Conservation (phyloP, 1,139 yeast species). For the Sugiyamaella japonica region DNA sequence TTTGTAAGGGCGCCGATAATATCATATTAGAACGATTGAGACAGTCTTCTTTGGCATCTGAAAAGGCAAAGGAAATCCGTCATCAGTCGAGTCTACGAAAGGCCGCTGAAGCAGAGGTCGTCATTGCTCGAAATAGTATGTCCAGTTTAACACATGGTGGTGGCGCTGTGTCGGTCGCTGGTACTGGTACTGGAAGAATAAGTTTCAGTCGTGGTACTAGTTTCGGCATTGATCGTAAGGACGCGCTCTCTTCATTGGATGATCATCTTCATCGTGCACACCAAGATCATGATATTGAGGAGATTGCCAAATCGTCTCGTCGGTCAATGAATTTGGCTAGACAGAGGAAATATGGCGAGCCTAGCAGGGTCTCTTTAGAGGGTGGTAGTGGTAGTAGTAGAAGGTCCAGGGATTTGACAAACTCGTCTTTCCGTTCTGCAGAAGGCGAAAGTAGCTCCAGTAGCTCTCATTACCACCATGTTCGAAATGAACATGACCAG, state of each 20-base stretch:
- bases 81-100: slow-evolving; percentile 62
- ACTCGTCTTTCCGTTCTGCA: slow-evolving; percentile 6
- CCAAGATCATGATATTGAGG: slow-evolving; percentile 56
- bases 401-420: slow-evolving; percentile 7
- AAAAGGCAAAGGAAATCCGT: slow-evolving; percentile 65
- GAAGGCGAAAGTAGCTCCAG: slow-evolving; percentile 15
- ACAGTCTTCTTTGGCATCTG: slow-evolving; percentile 56
- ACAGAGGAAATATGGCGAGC: slow-evolving; percentile 54
- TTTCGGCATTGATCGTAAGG: slow-evolving; percentile 34
- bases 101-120: slow-evolving; percentile 76
- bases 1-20: slow-evolving; percentile 97
- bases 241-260: slow-evolving; percentile 48
- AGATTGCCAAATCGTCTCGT: slow-evolving; percentile 59
- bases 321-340: slow-evolving; percentile 61
- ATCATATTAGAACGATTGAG: slow-evolving; percentile 76
- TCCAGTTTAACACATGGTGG: slow-evolving; percentile 6
- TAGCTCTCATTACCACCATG: slow-evolving; percentile 15
- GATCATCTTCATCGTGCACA: slow-evolving; percentile 51
- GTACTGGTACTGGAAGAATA: slow-evolving; percentile 10
- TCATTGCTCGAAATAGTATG: slow-evolving; percentile 47
- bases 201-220: slow-evolving; percentile 30
- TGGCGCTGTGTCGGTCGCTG: neutral
- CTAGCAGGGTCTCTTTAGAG: slow-evolving; percentile 24
- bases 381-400: slow-evolving; percentile 22
- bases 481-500: slow-evolving; percentile 20